Evolutionary conservation across 768 basidiomycete genomes (phyloP).

Genomic region (Amanita rimosa): DNA sequence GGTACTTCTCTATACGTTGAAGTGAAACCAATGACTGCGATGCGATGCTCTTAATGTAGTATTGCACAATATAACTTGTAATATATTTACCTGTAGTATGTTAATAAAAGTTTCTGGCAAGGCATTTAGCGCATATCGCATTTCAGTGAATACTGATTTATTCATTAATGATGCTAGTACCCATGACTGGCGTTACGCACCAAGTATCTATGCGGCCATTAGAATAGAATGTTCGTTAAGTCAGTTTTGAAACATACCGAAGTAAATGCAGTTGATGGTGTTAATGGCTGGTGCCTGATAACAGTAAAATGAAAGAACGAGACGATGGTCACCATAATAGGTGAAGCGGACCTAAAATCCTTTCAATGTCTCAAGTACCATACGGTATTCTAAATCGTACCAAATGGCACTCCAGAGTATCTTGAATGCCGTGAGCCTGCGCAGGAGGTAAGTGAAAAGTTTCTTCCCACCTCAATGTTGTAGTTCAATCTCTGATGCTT

Average conservation of each 20-base stretch:
- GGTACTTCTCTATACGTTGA: slow-evolving; percentile 86
- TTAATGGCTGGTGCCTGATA: slow-evolving; percentile 52
- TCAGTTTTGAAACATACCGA: slow-evolving; percentile 29
- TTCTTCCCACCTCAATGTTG: slow-evolving; percentile 53
- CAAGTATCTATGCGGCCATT: background rate
- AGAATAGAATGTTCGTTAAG: background rate
- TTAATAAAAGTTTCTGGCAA: slow-evolving; percentile 90
- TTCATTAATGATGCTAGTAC: background rate
- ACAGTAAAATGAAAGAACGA: slow-evolving; percentile 69
- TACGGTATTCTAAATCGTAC: slow-evolving; percentile 11
- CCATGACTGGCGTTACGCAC: background rate
- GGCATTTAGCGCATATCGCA: slow-evolving; percentile 61
- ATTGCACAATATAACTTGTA: background rate
- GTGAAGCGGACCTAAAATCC: slow-evolving; percentile 45
- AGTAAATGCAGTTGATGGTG: slow-evolving; percentile 81
- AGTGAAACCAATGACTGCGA: slow-evolving; percentile 67
- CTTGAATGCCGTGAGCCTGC: slow-evolving; percentile 12
- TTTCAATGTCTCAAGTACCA: background rate
- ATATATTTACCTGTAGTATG: slow-evolving; percentile 53
- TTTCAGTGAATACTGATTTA: slow-evolving; percentile 64
- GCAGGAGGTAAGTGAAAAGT: background rate
- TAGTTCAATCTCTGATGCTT: slow-evolving; percentile 83
- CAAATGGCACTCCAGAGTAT: slow-evolving; percentile 38
- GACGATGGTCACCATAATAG: slow-evolving; percentile 48
- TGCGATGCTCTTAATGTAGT: background rate